These are phyloP conservation scores for Verruconis gallopava DNA, from an alignment of 2,329 filamentous ascomycete genomes.

Conservation along the genomic window DNA sequence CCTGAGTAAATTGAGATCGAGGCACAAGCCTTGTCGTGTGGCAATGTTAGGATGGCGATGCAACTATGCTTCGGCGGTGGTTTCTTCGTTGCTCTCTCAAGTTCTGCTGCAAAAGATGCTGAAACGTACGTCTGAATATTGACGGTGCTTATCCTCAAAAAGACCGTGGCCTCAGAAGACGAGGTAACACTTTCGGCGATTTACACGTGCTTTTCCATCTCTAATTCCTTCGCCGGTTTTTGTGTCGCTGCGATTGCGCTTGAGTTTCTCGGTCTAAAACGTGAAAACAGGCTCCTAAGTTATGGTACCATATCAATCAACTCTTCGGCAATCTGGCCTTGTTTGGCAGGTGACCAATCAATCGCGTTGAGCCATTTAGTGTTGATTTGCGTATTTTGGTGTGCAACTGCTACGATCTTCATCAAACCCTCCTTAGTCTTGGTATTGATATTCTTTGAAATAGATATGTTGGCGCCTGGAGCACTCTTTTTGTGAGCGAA, in stretches of 20 bases:
- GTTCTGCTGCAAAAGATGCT: conserved; percentile 62
- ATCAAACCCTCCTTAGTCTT: conserved; percentile 80
- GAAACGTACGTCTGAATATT: conserved; percentile 64
- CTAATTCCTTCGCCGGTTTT: conserved; percentile 45
- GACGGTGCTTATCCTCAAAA: conserved; percentile 77
- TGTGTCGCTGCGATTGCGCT: conserved; percentile 22
- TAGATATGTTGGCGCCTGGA: conserved; percentile 54
- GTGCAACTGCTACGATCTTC: conserved; percentile 68
- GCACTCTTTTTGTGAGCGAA: conserved; percentile 68
- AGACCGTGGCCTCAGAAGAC: conserved; percentile 64
- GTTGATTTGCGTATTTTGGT: conserved; percentile 84
- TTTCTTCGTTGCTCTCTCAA: conserved; percentile 94
- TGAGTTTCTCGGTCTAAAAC: conserved; percentile 13
- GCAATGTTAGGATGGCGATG: conserved; percentile 79
- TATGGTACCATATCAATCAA: conserved; percentile 1
- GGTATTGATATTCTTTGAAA: conserved; percentile 69
- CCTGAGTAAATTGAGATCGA: conserved; percentile 43
- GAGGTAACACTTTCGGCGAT: conserved; percentile 61
- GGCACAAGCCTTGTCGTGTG: conserved; percentile 66
- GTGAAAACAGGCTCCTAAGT: conserved; percentile 27
- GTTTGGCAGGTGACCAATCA: conserved; percentile 52
- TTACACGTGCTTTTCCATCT: conserved; percentile 47
- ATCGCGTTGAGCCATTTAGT: conserved; percentile 79
- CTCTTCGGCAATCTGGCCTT: conserved; percentile 8
- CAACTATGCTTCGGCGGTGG: conserved; percentile 80